Evolutionary conservation across 2,329 filamentous ascomycete genomes (phyloP), one percentile per base, ranked within the genome.

Genomic region (Penicillium janthinellum): DNA sequence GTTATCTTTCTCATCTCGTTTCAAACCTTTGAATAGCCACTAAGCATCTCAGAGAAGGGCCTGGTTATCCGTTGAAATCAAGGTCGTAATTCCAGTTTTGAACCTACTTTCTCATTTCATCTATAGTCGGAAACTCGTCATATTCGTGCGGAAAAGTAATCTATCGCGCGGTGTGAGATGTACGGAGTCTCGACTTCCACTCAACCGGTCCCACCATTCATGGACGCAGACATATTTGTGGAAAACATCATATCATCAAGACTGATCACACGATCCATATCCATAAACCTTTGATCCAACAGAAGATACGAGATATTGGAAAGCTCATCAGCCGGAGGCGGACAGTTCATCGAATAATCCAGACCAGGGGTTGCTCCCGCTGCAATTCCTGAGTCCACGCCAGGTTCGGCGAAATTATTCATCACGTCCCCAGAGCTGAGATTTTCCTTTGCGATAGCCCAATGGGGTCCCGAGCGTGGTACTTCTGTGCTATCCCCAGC

Each of bases 211-310:
- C 15, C 7, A 5, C 25, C 34, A 49, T 49, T 49, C 28, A 34
- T n/a, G 3, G 47, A 49, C 7, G 47, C 34, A 10, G 28, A 11
- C 47, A 49, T 56, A 45, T 61, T 58, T 15, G 56, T 55, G 8
- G 47, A 34, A 49, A 61, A 61, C 56, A 61, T 58, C 56, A 58
- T 56, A 44, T 61, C 59, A 20, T 61, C 47, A 10, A 61, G 22
- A 37, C 56, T 61, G 17, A 61, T 61, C 20, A 61, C 56, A 14
- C 59, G 56, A 53, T 61, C 59, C 56, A 61, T 56, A 5, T 61
- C 59, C 51, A 61, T 56, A 14, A 61, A 61, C 11, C 47, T 42
- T 22, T 55, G 59, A 37, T 58, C 59, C 5, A 61, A 38, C 44
- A 61, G 42, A 12, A 56, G 39, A 22, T 59, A 56, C 6, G 56